Evolutionary conservation across 768 basidiomycete genomes (phyloP), one percentile per base, ranked within the genome.

Genomic region (Tubosaeta sp.): DNA sequence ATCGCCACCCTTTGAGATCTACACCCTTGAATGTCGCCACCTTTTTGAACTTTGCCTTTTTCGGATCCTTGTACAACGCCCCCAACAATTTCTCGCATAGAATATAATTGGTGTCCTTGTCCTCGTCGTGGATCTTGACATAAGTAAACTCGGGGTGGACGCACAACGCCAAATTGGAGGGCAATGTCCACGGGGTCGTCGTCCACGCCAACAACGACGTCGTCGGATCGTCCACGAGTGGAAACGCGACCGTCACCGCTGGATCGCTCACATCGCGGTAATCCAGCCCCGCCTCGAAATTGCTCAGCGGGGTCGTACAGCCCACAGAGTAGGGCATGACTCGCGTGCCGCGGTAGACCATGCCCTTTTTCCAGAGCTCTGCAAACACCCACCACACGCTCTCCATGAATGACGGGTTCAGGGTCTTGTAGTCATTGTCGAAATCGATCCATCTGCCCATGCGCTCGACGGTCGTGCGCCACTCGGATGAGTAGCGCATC

Each of bases 391-490:
- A 99, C 96, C 96, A 99, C 11, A 96, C 91, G 42, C 84, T 86
- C 76, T 99, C 96, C 96, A 99, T 98, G 69, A 90, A 99, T 9
- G 84, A 74, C 7, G 84, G 70, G 62, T 98, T 93, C 55, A 98
- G 79, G 14, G 96, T 99, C 76, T 97, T 98, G 77, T 99, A 99
- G 62, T 97, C 96, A 60, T 97, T 90, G 70, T 99, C 96, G 61
- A 99, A 99, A 71, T 99, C 96, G 72, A 99, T 98, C 96, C 96
- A 99, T 56, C 96, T 84, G 30, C 95, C 96, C 87, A 98, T 94
- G 56, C 96, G 84, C 70, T 96, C 94, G 48, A 99, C 95, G 4
- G 94, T 98, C 31, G 73, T 65, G 44, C 94, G 84, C 96, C 96
- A 99, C 65, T 98, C 94, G 7, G 82, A 79, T 2, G 94, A 79